A percentile compares a stretch with the other conserved stretches of the same genome.
Conservation (phyloP, 164 flowering plant genomes). For the Kingdonia uniflora region DNA sequence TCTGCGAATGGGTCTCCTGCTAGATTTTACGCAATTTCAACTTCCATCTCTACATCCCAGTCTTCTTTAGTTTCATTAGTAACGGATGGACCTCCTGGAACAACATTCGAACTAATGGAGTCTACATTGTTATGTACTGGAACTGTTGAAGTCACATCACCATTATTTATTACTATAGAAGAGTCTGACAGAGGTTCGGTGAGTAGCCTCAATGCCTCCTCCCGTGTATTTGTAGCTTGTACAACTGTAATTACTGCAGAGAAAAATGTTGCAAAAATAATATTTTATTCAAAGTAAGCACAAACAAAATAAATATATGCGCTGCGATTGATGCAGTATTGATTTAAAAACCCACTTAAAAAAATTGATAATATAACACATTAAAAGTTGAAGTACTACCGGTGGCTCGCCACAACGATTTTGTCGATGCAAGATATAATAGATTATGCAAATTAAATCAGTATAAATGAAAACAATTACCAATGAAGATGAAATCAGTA, state of each 20-base stretch:
- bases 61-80: constrained; percentile 16
- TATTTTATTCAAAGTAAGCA: not conserved
- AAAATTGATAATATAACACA: not conserved
- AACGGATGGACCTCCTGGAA: constrained; percentile 18
- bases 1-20: constrained; percentile 53
- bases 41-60: constrained; percentile 77
- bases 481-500: too few species aligned
- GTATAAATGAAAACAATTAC: too few species aligned
- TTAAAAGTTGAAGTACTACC: too few species aligned
- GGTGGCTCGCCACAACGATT: too few species aligned
- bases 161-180: constrained; percentile 4
- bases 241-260: constrained; percentile 50
- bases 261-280: not conserved
- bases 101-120: not conserved
- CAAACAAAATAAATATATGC: not conserved
- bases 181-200: constrained; percentile 16
- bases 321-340: not conserved
- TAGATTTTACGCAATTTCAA: constrained; percentile 43
- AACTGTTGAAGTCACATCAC: constrained; percentile 11
- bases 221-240: constrained; percentile 29
- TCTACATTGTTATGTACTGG: constrained; percentile 5
- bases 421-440: too few species aligned
- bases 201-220: constrained; percentile 35
- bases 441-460: too few species aligned
- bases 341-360: not conserved